A percentile compares a stretch with the other conserved stretches of the same genome.
These are phyloP conservation scores for Kwoniella sp. DNA, from an alignment of 768 basidiomycete genomes.

Conservation along the genomic window DNA sequence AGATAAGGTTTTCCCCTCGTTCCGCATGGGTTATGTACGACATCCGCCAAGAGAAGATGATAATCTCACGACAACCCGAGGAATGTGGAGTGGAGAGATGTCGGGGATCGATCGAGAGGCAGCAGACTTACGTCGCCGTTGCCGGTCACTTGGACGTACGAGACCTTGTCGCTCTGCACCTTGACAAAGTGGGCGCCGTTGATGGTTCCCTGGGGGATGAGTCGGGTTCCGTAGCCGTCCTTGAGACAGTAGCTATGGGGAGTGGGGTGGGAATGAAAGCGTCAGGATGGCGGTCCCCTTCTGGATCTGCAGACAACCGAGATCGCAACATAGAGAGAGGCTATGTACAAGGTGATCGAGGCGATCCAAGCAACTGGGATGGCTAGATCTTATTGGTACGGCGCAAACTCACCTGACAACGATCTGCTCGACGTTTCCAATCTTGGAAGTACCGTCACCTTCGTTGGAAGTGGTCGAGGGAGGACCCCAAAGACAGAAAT, in stretches of 20 bases:
- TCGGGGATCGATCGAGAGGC: neutral
- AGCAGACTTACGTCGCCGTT: conserved; percentile 40
- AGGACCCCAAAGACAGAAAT: conserved; percentile 55
- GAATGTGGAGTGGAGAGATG: conserved; percentile 1
- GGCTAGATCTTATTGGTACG: neutral
- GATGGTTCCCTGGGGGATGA: conserved; percentile 58
- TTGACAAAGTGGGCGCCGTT: conserved; percentile 59
- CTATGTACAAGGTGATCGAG: too few relatives aligned
- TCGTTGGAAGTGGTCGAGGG: conserved; percentile 33
- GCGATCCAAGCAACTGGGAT: too few relatives aligned
- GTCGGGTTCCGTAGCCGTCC: conserved; percentile 58
- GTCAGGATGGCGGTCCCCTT: too few relatives aligned
- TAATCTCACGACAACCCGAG: too few relatives aligned
- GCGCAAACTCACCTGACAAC: conserved; percentile 44
- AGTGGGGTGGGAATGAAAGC: neutral
- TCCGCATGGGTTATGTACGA: too few relatives aligned
- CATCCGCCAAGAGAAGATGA: neutral
- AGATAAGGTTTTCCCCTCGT: too few relatives aligned
- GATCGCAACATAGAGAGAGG: too few relatives aligned
- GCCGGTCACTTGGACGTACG: conserved; percentile 58
- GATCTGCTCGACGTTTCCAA: conserved; percentile 47
- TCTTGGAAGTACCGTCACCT: conserved; percentile 59
- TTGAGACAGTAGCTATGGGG: conserved; percentile 53
- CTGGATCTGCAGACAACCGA: too few relatives aligned
- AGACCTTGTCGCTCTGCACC: conserved; percentile 53